Conservation (phyloP, 148 eudicot genomes). For the Gaultheria prostrata region DNA sequence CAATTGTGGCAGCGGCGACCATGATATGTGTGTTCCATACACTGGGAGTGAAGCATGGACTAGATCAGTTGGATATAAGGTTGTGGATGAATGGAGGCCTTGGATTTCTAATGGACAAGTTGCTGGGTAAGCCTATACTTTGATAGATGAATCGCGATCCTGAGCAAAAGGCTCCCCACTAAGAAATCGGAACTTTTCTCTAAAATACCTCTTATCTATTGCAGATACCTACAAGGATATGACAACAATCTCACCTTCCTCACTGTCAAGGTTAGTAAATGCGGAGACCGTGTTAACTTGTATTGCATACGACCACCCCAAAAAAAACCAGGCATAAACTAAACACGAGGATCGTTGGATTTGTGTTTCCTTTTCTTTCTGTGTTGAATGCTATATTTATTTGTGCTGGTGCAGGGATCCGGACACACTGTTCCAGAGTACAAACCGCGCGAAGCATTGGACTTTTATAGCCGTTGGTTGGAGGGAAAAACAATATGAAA, state of each 20-base stretch:
- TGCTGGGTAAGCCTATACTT: slow-evolving; percentile 59
- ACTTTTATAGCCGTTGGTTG: slow-evolving; percentile 57
- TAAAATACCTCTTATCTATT: slow-evolving; percentile 17
- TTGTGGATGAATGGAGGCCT: slow-evolving; percentile 80
- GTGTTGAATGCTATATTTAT: not conserved
- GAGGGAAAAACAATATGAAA: slow-evolving; percentile 43
- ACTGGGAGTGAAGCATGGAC: slow-evolving; percentile 97
- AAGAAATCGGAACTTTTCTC: not conserved
- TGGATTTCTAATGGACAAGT: slow-evolving; percentile 71
- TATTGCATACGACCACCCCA: not conserved
- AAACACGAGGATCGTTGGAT: not conserved
- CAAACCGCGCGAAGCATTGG: slow-evolving; percentile 67
- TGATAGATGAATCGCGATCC: not conserved
- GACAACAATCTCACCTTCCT: slow-evolving; percentile 79
- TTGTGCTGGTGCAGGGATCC: slow-evolving; percentile 51
- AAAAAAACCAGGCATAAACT: not conserved
- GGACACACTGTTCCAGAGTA: slow-evolving; percentile 90
- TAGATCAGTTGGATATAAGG: slow-evolving; percentile 78
- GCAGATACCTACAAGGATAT: slow-evolving; percentile 80
- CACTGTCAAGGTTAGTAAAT: slow-evolving; percentile 68
- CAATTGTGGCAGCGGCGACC: slow-evolving; percentile 71
- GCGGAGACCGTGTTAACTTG: not conserved
- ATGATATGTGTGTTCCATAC: slow-evolving; percentile 95
- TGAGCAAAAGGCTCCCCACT: too few relatives aligned
- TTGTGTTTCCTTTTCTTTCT: not conserved